Percentiles rank a stretch among this genome's conserved stretches.
Conservation (phyloP, 2,329 filamentous ascomycete genomes). For the Saccharata proteae region DNA sequence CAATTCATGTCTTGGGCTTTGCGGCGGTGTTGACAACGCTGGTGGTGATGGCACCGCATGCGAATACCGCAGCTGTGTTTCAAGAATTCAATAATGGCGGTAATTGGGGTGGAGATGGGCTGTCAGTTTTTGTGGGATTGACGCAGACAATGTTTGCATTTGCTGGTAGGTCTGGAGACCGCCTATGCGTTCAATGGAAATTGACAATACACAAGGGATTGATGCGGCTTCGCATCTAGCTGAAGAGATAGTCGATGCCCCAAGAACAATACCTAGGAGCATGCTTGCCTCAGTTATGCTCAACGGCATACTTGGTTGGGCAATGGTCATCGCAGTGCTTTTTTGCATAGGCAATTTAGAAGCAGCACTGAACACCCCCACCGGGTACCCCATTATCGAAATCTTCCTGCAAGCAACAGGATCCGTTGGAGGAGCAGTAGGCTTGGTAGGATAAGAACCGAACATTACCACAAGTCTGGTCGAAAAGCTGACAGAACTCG, state of each 20-base stretch:
- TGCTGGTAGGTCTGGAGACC: constrained; percentile 25
- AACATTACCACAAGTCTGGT: too few relatives aligned
- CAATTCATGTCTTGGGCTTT: constrained; percentile 41
- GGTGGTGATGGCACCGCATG: constrained; percentile 29
- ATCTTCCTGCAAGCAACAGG: constrained; percentile 30
- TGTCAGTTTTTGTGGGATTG: constrained; percentile 35
- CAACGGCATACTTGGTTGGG: constrained; percentile 29
- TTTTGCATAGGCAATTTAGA: constrained; percentile 25
- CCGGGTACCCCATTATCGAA: constrained; percentile 33
- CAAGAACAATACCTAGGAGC: constrained; percentile 23
- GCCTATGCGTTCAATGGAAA: not conserved
- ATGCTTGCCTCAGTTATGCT: constrained; percentile 29
- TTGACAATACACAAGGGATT: not conserved
- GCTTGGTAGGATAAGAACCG: constrained; percentile 37
- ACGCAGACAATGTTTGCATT: constrained; percentile 26
- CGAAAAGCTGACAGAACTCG: too few relatives aligned
- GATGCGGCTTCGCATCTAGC: constrained; percentile 8
- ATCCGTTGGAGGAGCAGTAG: constrained; percentile 28
- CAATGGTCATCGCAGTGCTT: constrained; percentile 29
- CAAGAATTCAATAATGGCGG: constrained; percentile 36
- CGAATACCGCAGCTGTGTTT: constrained; percentile 32
- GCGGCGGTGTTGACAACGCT: constrained; percentile 40
- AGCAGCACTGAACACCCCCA: constrained; percentile 12
- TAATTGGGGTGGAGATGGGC: constrained; percentile 30
- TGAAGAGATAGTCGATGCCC: constrained; percentile 23